Percentiles rank a stretch among this genome's conserved stretches.
Evolutionary conservation across 208 protist genomes (phyloP).

Genomic region (Leishmania gerbilli): DNA sequence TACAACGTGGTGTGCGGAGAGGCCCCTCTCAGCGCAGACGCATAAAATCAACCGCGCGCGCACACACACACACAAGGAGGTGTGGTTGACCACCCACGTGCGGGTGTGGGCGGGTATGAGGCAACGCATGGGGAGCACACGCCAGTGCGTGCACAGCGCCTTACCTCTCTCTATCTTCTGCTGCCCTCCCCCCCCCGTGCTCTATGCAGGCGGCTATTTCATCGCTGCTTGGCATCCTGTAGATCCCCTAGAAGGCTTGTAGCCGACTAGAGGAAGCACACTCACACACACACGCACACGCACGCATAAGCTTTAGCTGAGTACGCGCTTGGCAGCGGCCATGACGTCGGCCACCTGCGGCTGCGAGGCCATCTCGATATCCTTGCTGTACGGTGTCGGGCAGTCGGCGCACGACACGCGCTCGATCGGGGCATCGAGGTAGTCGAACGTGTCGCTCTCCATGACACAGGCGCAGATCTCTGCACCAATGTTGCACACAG

Average conservation of each 20-base stretch:
- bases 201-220: not conserved
- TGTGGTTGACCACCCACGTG: not conserved
- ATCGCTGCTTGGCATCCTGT: not conserved
- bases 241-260: not conserved
- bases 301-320: constrained; percentile 42
- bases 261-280: not conserved
- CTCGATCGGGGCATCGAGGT: constrained; percentile 96
- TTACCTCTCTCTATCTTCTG: not conserved
- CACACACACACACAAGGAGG: not conserved
- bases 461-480: constrained; percentile 95
- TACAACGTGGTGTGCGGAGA: too few species aligned
- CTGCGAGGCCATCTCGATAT: constrained; percentile 92
- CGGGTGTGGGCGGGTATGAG: not conserved
- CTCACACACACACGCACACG: not conserved
- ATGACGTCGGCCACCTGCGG: constrained; percentile 83
- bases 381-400: constrained; percentile 97
- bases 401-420: constrained; percentile 97
- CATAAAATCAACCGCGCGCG: too few species aligned
- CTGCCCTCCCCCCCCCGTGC: not conserved
- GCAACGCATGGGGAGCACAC: not conserved
- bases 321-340: constrained; percentile 75
- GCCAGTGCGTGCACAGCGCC: not conserved
- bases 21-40: too few species aligned
- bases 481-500: constrained; percentile 95
- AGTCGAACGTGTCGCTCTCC: constrained; percentile 97